A percentile compares a stretch with the other conserved stretches of the same genome.
phyloP scores from a whole-genome alignment of 2,329 filamentous ascomycete species.

The Nakataea oryzae region DNA sequence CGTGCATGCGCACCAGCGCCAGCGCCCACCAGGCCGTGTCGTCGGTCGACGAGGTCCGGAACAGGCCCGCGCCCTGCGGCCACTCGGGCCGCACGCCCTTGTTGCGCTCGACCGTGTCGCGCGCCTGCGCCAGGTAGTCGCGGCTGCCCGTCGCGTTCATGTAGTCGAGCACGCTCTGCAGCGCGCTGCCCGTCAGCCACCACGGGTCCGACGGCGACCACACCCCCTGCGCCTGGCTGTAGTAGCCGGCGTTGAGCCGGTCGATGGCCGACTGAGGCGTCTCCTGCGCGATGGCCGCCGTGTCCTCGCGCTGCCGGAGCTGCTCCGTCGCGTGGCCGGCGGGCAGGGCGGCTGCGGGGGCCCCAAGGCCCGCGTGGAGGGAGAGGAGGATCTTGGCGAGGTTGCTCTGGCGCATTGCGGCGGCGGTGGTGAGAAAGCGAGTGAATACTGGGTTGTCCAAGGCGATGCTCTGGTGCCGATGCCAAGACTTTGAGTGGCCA shows the following conservation, averaged over 20 bases:
- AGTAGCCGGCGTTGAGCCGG: constrained; percentile 23
- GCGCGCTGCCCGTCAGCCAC: constrained; percentile 26
- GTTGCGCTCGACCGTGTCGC: constrained; percentile 21
- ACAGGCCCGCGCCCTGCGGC: constrained; percentile 24
- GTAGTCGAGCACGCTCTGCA: constrained; percentile 24
- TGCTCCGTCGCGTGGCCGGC: too few species aligned
- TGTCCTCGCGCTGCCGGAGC: neutral
- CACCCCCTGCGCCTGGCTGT: constrained; percentile 18
- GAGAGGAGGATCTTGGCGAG: neutral
- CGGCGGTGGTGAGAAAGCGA: neutral
- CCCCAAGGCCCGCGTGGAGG: neutral
- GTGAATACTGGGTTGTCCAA: neutral
- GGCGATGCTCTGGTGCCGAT: neutral
- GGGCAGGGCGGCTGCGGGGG: too few species aligned
- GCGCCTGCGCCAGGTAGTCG: constrained; percentile 18
- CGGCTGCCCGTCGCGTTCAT: constrained; percentile 18
- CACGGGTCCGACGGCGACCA: constrained; percentile 23
- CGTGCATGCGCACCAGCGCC: constrained; percentile 45
- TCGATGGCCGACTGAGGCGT: constrained; percentile 16
- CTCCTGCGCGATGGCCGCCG: neutral
- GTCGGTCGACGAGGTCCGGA: constrained; percentile 33
- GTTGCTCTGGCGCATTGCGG: neutral
- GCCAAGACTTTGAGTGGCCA: neutral
- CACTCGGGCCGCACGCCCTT: constrained; percentile 21
- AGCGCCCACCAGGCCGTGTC: constrained; percentile 57